Conservation (phyloP, 2,329 filamentous ascomycete genomes). For the Exophiala sp. region DNA sequence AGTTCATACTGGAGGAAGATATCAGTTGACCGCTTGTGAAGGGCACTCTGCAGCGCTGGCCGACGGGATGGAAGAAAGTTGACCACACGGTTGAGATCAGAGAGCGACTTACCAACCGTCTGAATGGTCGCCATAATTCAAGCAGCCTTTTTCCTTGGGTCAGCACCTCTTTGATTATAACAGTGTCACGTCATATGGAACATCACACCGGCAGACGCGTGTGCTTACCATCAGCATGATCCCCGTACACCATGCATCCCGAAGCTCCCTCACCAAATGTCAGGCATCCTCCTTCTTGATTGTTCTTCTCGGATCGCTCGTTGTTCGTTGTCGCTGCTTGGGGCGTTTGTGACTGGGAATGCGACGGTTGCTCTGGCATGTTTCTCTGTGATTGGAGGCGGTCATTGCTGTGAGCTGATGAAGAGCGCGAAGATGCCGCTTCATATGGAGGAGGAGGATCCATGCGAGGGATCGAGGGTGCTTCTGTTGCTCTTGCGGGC, state of each 20-base stretch:
- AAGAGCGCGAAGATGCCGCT: slow-evolving; percentile 19
- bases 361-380: slow-evolving; percentile 2
- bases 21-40: not conserved
- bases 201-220: too few species aligned
- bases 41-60: not conserved
- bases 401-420: slow-evolving; percentile 20
- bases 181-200: not conserved
- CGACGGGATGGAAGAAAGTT: not conserved
- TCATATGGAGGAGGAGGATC: slow-evolving; percentile 25
- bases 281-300: slow-evolving; percentile 16
- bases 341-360: not conserved
- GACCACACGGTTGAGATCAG: not conserved
- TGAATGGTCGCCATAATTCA: slow-evolving; percentile 21
- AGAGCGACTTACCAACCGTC: slow-evolving; percentile 16
- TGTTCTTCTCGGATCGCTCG: slow-evolving; percentile 3
- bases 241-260: slow-evolving; percentile 21
- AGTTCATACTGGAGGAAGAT: slow-evolving; percentile 11
- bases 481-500: not conserved
- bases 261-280: slow-evolving; percentile 19
- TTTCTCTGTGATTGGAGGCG: slow-evolving; percentile 6
- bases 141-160: slow-evolving; percentile 8
- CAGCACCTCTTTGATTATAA: not conserved
- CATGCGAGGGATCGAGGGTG: slow-evolving; percentile 21
- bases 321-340: not conserved
- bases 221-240: slow-evolving; percentile 16